Base-by-base conservation (phyloP, 2,329 filamentous ascomycete species). In the Arthrobotrys sphaeroides region DNA sequence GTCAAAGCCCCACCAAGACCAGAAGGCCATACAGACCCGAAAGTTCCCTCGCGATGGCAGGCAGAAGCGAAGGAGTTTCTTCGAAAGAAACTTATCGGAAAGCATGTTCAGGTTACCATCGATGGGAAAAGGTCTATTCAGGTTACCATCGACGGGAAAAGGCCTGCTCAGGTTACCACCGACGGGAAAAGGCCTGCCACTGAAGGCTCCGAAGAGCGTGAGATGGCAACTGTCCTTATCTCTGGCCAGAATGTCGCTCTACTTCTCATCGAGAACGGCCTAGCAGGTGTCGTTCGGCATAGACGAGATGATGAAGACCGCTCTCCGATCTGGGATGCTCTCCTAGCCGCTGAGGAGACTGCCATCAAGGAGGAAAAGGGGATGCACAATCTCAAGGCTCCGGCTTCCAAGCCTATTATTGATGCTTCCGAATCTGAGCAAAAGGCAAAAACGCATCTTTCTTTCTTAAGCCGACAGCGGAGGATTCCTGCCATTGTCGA, bases 61-160 rank as follows among this genome's bases (percentile, higher is more conserved):
- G 91, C 95, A 10, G 94, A 97, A 81, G 94, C 95, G 31, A 99
- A 99, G 85, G 95, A 99, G 82, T 98, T 94, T 81, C 83, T 98
- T 78, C 90, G 95, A 66, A 97, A 97, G 86, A 93, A 90, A 82
- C 83, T 97, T 31, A 99, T 99, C 80, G 95, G 94, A 76, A 99
- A 99, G 86, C 92, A 97, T 78, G 93, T 98, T 78, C 92, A 91
- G 82, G 89, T 97, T 68, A 90, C 88, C 64, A 89, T 97, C 73
- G 94, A 99, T 81, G 95, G 95, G 69, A 55, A 95, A 83, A 66
- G 78, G n/a, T 90, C 94, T 45, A n/a, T 98, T 78, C 92, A 91
- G 82, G 89, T 97, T 68, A 90, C 88, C 64, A 89, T 97, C 73
- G 94, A 99, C 81, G 95, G 95, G 69, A 55, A n/a, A 76, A 99